These are phyloP conservation scores for Venturia asperata DNA, from an alignment of 2,329 filamentous ascomycete genomes.

Conservation along the genomic window DNA sequence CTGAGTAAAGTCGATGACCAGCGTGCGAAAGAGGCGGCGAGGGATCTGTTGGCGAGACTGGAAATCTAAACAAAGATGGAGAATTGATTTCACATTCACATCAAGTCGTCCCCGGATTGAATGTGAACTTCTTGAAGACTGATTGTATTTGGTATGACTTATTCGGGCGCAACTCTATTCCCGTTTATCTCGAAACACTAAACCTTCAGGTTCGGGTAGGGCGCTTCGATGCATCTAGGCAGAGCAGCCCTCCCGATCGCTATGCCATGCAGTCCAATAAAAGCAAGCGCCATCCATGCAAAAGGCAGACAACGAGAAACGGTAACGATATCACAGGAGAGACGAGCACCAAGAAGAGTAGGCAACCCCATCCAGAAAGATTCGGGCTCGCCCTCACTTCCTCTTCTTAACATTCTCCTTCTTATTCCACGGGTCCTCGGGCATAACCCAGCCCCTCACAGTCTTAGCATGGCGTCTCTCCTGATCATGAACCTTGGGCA, in stretches of 20 bases:
- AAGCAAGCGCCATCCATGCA: background rate
- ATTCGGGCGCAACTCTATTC: too few species aligned
- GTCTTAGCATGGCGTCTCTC: constrained; percentile 74
- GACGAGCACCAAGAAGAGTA: background rate
- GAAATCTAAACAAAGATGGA: background rate
- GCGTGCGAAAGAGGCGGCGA: background rate
- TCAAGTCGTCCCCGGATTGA: too few species aligned
- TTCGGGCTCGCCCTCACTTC: background rate
- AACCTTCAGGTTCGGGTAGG: background rate
- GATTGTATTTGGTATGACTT: too few species aligned
- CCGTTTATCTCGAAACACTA: background rate
- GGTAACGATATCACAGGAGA: background rate
- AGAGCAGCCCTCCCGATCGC: constrained; percentile 2
- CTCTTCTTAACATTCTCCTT: constrained; percentile 28
- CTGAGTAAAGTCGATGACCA: background rate
- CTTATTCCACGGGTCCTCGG: constrained; percentile 56
- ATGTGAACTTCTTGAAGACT: too few species aligned
- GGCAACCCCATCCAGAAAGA: background rate
- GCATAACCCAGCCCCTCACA: constrained; percentile 65
- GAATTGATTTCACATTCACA: too few species aligned
- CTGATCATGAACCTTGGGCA: constrained; percentile 62
- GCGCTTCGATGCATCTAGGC: constrained; percentile 4
- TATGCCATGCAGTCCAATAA: background rate
- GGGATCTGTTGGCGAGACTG: background rate
- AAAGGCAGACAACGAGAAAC: background rate